Base-by-base conservation (phyloP, 805 yeast genomes). In the Naumovozyma castellii region DNA sequence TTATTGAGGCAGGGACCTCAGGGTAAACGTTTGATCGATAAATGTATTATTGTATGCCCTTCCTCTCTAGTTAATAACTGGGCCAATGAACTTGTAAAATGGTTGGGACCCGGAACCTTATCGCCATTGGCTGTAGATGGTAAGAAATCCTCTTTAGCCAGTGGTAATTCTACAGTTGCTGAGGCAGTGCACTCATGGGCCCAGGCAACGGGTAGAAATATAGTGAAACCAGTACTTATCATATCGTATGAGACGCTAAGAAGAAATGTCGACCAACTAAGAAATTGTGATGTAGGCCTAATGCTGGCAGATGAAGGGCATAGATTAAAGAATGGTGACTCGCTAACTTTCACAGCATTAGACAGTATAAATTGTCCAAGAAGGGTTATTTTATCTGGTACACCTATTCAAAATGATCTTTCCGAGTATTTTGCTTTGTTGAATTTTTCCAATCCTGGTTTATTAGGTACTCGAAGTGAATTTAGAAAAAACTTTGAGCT, bases 331-430 rank as follows among this genome's bases (percentile, higher is more conserved):
- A 83, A 90, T 57, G 95, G 95, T 14, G 97, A 90, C 29, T 86
- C 96, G 1, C 72, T 81, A 39, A 92, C 98, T 0, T 90, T 87
- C 51, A 84, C 85, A 0, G 85, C 97, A 0, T 69, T 90, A 32
- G 79, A 85, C 52, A 73, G 86, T n/a, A 70, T 92, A 40, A 76
- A 81, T 38, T 90, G 95, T 56, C 78, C 80, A 37, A 70, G 98
- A 53, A 71, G 98, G 42, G 97, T 90, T 5, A 90, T 90, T 47
- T 65, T 90, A 17, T 85, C 96, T 1, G 98, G 98, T 30, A 90
- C 98, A 0, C 98, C 98, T 0, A 88, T 90, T 47, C 98, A 90
- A 60, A 90, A 90, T 53, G 97, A 90, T 65, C 67, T 90, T 28
- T 80, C 95, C 0, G 98, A 90, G 62, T 90, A 90, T 63, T 92